Evolutionary conservation across 768 basidiomycete species (phyloP).

Genomic region (Boletus pseudo-olivaceus): DNA sequence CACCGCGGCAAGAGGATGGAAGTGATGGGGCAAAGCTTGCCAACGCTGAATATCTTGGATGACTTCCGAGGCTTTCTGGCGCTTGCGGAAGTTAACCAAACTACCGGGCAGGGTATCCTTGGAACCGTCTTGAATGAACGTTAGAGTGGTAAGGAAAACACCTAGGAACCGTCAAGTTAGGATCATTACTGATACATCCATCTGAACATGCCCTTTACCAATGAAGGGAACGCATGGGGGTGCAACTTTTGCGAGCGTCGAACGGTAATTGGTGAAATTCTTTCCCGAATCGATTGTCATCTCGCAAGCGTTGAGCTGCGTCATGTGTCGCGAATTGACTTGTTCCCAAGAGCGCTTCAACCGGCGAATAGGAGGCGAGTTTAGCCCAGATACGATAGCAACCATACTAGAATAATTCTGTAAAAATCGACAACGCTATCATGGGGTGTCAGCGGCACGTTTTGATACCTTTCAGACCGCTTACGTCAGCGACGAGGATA

Average conservation of each 20-base stretch:
- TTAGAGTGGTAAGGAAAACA: slow-evolving; percentile 91
- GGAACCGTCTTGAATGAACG: slow-evolving; percentile 98
- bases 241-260: slow-evolving; percentile 73
- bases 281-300: slow-evolving; percentile 89
- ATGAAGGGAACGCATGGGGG: slow-evolving; percentile 98
- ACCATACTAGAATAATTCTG: slow-evolving; percentile 99
- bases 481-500: slow-evolving; percentile 86
- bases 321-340: slow-evolving; percentile 70
- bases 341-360: slow-evolving; percentile 93
- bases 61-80: slow-evolving; percentile 93
- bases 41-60: slow-evolving; percentile 96
- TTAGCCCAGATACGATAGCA: slow-evolving; percentile 90
- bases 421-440: slow-evolving; percentile 78
- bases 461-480: slow-evolving; percentile 27
- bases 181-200: neutral
- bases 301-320: slow-evolving; percentile 76
- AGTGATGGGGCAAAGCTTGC: slow-evolving; percentile 89
- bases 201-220: slow-evolving; percentile 46
- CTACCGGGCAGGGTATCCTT: slow-evolving; percentile 75
- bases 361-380: slow-evolving; percentile 88
- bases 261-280: slow-evolving; percentile 91
- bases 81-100: slow-evolving; percentile 94
- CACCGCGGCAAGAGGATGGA: slow-evolving; percentile 62
- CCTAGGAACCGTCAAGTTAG: slow-evolving; percentile 44
- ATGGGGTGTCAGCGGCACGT: slow-evolving; percentile 1